These are phyloP conservation scores for Pestalotiopsis sp. DNA, from an alignment of 2,329 filamentous ascomycete genomes.

Conservation along the genomic window DNA sequence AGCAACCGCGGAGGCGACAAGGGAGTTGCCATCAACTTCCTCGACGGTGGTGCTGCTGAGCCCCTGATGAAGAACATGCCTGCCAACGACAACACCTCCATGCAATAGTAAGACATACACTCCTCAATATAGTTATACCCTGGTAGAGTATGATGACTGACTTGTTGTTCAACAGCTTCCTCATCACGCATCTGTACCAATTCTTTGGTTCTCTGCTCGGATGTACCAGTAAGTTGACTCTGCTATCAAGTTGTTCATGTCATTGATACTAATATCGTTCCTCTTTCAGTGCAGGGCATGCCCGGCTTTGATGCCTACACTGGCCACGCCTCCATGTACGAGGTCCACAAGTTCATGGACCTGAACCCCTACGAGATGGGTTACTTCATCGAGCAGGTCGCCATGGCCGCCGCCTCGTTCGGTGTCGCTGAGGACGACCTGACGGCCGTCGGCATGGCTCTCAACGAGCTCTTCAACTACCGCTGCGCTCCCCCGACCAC, in stretches of 20 bases:
- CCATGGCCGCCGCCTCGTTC: conserved; percentile 57
- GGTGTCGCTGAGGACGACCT: conserved; percentile 60
- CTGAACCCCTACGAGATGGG: conserved; percentile 52
- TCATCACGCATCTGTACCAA: conserved; percentile 64
- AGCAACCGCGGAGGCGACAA: conserved; percentile 51
- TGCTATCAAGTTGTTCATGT: too few relatives aligned
- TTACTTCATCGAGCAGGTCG: conserved; percentile 65
- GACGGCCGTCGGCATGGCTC: conserved; percentile 47
- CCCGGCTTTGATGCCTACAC: conserved; percentile 52
- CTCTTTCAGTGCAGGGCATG: conserved; percentile 41
- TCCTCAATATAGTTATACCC: conserved; percentile 1
- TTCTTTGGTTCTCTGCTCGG: conserved; percentile 63
- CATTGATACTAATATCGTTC: too few relatives aligned
- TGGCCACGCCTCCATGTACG: conserved; percentile 49
- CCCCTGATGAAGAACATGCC: conserved; percentile 60
- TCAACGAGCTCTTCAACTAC: conserved; percentile 54
- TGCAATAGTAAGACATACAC: conserved; percentile 54
- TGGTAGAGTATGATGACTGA: background rate
- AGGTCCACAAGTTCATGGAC: conserved; percentile 64
- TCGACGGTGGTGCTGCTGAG: conserved; percentile 61
- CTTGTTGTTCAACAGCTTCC: conserved; percentile 40
- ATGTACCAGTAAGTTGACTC: conserved; percentile 40
- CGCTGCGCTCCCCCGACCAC: conserved; percentile 50
- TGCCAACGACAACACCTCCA: conserved; percentile 50
- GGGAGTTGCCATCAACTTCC: conserved; percentile 59